Base-by-base conservation (phyloP, 257 asterid genomes). In the Solanum gracilifrons region DNA sequence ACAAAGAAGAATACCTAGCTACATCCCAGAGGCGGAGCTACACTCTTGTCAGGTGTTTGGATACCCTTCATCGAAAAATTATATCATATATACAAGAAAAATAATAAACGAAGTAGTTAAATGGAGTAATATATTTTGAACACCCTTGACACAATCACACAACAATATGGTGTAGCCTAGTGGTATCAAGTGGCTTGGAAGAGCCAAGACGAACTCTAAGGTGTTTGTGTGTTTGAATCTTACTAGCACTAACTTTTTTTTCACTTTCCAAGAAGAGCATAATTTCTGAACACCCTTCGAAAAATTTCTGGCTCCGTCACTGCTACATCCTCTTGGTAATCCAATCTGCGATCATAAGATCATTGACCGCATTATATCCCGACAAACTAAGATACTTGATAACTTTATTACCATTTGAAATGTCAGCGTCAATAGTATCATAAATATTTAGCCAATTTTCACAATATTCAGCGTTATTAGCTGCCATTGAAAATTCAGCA, bases 381-480 rank as follows among this genome's bases (percentile, higher is more conserved):
- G 41, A 5, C 29, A 82, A 48, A 48, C 85, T 82, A 82, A 82
- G 69, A 82, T 48, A 82, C 85, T 82, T 18, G 5, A 82, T 31
- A 82, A 82, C 5, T 48, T 48, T 55, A 20, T 48, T 82, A 31
- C 85, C 31, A 18, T 20, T 31, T 48, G 69, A 82, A 29, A 82
- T 48, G 1, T 48, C 31, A 82, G 31, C 1, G n/a, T 82, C 85
- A 20, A 20, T 10, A 48, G 21, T 7, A 5, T 37, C 43, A 48
- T 36, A 31, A 82, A 82, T 21, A 48, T 11, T 4, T 31, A 48
- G 43, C 85, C 71, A 82, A 82, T 32, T 32, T 82, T 82, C 69
- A 82, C 85, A 82, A 31, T 31, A 82, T 15, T 82, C 85, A 82
- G 41, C 85, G 6, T 82, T 82, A 82, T 48, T 51, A 12, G 85